Base-by-base conservation (phyloP, 1,284 basidiomycete species). In the Gymnopus androsaceus region DNA sequence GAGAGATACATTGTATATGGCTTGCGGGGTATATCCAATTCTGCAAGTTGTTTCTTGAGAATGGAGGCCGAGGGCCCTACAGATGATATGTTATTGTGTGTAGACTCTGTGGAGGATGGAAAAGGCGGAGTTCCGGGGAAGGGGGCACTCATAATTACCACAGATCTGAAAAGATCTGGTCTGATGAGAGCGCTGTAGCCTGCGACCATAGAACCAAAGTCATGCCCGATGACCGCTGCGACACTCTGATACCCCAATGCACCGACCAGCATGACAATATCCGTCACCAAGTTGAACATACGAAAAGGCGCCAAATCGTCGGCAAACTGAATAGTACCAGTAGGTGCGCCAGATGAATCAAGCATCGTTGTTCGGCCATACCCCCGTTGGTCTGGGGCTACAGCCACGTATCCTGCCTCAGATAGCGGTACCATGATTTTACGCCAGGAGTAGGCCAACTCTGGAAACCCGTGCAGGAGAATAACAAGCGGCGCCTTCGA, bases 381-480 rank as follows among this genome's bases (percentile, higher is more conserved):
- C 3, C 81, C 81, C 31, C 82, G 70, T 42, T 78, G 70, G 58
- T 84, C 82, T 12, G 78, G 81, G 1, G 79, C 81, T 28, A 84
- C 74, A 59, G 82, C 76, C 40, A 76, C 73, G 63, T 77, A 83
- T 3, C 81, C 83, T 12, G 72, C 72, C 12, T 69, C 59, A 0
- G 80, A 67, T 30, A 86, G 73, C 1, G 83, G 82, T 1, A 68
- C 59, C 34, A 87, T 72, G 30, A 85, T 57, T 57, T 81, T 80
- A 19, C 84, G 75, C 84, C 83, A 86, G 8, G 84, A 86, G 62
- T 81, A 83, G 1, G 82, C 77, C 9, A 87, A 72, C 63, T 85
- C 85, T 11, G 85, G 84, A 64, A 87, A 87, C 36, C 85, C 85
- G 59, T 87, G 84, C 1, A 87, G 67, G 28, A 85, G 75, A n/a